These are phyloP conservation scores for Mucor irregularis DNA, from an alignment of 371 early-diverging fungal species.

Conservation along the genomic window DNA sequence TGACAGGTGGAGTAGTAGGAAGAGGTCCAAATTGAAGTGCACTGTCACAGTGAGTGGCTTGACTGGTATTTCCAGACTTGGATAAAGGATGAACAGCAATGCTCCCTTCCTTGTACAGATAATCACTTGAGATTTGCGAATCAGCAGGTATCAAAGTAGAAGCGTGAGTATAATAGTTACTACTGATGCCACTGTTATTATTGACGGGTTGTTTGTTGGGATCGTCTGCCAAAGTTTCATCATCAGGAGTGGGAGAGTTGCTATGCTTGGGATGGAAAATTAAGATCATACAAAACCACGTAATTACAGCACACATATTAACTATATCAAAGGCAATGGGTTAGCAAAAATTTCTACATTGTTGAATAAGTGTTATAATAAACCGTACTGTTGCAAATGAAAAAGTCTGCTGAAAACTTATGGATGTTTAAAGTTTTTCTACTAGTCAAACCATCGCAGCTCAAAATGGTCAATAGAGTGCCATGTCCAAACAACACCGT, in stretches of 20 bases:
- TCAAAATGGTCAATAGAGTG: conserved; percentile 35
- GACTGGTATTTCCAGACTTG: conserved; percentile 4
- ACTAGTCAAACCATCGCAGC: conserved; percentile 41
- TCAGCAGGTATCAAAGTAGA: conserved; percentile 1
- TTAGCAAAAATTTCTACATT: background rate
- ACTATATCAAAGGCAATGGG: too few relatives aligned
- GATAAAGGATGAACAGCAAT: conserved; percentile 13
- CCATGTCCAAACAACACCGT: conserved; percentile 33
- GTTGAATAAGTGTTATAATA: background rate
- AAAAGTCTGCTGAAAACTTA: conserved; percentile 49
- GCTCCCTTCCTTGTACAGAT: background rate
- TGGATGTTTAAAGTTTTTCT: conserved; percentile 36
- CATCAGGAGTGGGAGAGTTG: background rate
- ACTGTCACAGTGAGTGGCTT: conserved; percentile 1
- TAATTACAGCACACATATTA: conserved; percentile 27
- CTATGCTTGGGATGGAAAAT: conserved; percentile 28
- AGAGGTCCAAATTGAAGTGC: conserved; percentile 19
- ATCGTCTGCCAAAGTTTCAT: background rate
- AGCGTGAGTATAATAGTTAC: conserved; percentile 8
- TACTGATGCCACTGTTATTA: conserved; percentile 11
- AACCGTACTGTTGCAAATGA: conserved; percentile 49
- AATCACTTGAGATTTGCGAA: conserved; percentile 17
- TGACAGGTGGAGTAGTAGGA: conserved; percentile 11
- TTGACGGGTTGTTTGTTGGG: background rate
- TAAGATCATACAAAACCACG: conserved; percentile 30